Base-by-base conservation (phyloP, 208 protist species). In the Phytomonas sp. region DNA sequence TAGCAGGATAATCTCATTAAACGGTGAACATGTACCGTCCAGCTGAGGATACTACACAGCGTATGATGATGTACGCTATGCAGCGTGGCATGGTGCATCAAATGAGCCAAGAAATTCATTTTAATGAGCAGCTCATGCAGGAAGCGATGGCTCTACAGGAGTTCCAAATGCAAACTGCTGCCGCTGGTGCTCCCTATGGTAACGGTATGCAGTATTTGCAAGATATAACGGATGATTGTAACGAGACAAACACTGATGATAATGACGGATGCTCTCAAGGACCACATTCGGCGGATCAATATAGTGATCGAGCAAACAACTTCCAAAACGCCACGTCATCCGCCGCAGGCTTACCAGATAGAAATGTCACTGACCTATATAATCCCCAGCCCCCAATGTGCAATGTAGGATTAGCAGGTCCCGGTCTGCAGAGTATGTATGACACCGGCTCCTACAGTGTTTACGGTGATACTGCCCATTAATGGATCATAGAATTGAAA, bases 161-260 rank as follows among this genome's bases (percentile, higher is more conserved):
- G 53, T 65, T 74, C 59, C 73, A 81, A 53, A 81, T 78, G 73
- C 77, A 81, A 67, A 73, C 77, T 66, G 68, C 67, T 61, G 46
- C 23, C 43, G 29, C 70, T 26, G 40, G 46, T 64, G 70, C 34
- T 62, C 60, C 17, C 43, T 31, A 68, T 68, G 63, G 46, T 43
- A 2, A 68, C 7, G 28, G 3, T 15, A 53, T 40, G 7, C 65
- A 66, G 60, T 66, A 74, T 61, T n/a, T 40, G 3, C 67, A 68
- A 43, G 30, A n/a, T 0, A 62, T 65, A 30, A 30, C 8, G 2
- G 37, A 70, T 28, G 32, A 70, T 0, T 60, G 15, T 26, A 6
- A 3, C n/a, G 4, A 46, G 34, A 37, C 37, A 30, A n/a, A 34
- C 61, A 46, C 53, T 59, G 13, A 68, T 70, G 31, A 56, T 70